phyloP scores from a whole-genome alignment of 73 alveolate species.

The Paramecium tetraurelia region DNA sequence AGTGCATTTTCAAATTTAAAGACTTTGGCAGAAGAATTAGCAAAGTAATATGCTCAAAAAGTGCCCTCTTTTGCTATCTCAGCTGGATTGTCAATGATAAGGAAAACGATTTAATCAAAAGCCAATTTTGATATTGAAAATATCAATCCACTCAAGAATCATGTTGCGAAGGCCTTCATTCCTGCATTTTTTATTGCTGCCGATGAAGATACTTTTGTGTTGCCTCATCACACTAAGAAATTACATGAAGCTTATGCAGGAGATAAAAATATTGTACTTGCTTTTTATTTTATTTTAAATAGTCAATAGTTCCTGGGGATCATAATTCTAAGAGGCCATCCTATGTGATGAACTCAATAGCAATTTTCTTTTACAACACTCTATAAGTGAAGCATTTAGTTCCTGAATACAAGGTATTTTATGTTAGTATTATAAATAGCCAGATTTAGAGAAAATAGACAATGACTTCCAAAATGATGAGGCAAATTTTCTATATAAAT shows the following conservation, averaged over 20 bases:
- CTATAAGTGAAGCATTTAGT: slow-evolving; percentile 51
- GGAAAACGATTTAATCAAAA: slow-evolving; percentile 75
- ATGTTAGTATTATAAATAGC: not conserved
- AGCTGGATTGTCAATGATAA: slow-evolving; percentile 82
- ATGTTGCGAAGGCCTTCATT: slow-evolving; percentile 79
- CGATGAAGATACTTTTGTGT: slow-evolving; percentile 91
- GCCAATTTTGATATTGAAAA: slow-evolving; percentile 88
- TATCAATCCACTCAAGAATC: slow-evolving; percentile 83
- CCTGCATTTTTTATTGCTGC: slow-evolving; percentile 95
- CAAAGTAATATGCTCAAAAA: slow-evolving; percentile 63
- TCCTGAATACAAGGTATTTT: slow-evolving; percentile 14
- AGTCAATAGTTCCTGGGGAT: slow-evolving; percentile 76
- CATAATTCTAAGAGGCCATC: slow-evolving; percentile 78
- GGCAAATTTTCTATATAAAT: not conserved
- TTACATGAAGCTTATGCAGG: slow-evolving; percentile 96
- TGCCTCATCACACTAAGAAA: slow-evolving; percentile 90
- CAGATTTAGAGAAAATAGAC: not conserved
- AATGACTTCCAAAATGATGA: not conserved
- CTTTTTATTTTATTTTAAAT: not conserved
- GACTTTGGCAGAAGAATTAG: slow-evolving; percentile 79
- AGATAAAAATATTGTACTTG: slow-evolving; percentile 79
- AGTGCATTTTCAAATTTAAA: slow-evolving; percentile 88
- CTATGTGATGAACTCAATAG: slow-evolving; percentile 68
- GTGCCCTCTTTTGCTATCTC: slow-evolving; percentile 61
- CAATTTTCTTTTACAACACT: slow-evolving; percentile 72